Conservation (phyloP, 2,329 filamentous ascomycete genomes). For the Lasiodiplodia gonubiensis region DNA sequence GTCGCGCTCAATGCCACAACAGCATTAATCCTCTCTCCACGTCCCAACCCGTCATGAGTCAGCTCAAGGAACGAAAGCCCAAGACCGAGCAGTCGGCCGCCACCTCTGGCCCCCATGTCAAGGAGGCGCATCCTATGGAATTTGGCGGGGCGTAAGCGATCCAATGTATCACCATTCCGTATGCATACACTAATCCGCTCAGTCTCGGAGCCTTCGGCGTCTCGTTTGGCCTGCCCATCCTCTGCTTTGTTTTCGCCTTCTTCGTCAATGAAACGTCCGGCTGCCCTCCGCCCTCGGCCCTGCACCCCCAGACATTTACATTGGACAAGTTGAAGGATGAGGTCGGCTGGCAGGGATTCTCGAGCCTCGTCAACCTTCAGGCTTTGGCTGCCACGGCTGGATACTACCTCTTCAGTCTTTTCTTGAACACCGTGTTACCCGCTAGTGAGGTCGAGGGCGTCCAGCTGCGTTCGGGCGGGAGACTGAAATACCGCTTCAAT, state of each 20-base stretch:
- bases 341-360: slow-evolving; percentile 81
- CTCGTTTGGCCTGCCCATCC: slow-evolving; percentile 77
- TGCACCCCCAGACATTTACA: slow-evolving; percentile 73
- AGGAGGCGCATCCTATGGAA: slow-evolving; percentile 27
- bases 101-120: slow-evolving; percentile 3
- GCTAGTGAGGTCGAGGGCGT: slow-evolving; percentile 74
- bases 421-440: slow-evolving; percentile 78
- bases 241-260: slow-evolving; percentile 81
- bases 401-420: slow-evolving; percentile 78
- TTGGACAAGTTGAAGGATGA: slow-evolving; percentile 77
- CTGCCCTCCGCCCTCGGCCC: slow-evolving; percentile 82
- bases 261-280: slow-evolving; percentile 91
- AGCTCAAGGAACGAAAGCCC: slow-evolving; percentile 21
- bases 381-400: slow-evolving; percentile 73
- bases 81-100: neutral
- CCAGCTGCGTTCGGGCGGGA: slow-evolving; percentile 71
- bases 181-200: neutral
- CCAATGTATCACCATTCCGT: neutral
- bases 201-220: slow-evolving; percentile 80
- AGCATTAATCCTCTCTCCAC: neutral
- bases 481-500: slow-evolving; percentile 79
- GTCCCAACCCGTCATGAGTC: slow-evolving; percentile 5
- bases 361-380: slow-evolving; percentile 71
- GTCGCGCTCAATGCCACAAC: neutral
- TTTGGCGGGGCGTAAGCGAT: slow-evolving; percentile 29